Conservation (phyloP, 1,284 basidiomycete species). For the Puccinia horiana region DNA sequence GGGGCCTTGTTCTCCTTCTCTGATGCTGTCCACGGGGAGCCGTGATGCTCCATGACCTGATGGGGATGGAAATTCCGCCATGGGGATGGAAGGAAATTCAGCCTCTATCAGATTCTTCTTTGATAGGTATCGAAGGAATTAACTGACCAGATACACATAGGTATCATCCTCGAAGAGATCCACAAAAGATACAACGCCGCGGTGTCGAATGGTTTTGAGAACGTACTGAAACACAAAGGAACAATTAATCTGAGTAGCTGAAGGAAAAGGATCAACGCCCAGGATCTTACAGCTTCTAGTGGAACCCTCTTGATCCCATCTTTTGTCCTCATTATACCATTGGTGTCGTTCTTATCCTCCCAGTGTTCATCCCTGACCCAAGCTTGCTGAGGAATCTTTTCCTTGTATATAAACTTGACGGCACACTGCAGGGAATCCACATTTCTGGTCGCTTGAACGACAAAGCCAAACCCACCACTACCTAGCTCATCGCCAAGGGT, state of each 20-base stretch:
- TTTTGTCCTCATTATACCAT: slow-evolving; percentile 56
- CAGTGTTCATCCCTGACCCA: slow-evolving; percentile 55
- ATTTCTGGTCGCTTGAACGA: slow-evolving; percentile 55
- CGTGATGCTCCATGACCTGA: slow-evolving; percentile 57
- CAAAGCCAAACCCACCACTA: slow-evolving; percentile 57
- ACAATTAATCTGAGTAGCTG: neutral
- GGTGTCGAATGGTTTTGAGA: slow-evolving; percentile 57
- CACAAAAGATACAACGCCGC: slow-evolving; percentile 56
- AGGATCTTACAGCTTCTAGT: slow-evolving; percentile 31
- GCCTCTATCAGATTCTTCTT: neutral
- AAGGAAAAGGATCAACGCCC: neutral
- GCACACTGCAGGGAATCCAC: slow-evolving; percentile 54
- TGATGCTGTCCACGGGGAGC: slow-evolving; percentile 53
- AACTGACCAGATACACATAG: slow-evolving; percentile 55
- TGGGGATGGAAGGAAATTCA: no score
- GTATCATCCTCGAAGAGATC: slow-evolving; percentile 56
- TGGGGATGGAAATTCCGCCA: no score
- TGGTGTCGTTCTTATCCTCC: slow-evolving; percentile 50
- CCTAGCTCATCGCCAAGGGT: slow-evolving; percentile 51
- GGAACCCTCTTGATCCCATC: slow-evolving; percentile 43
- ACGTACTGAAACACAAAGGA: slow-evolving; percentile 52
- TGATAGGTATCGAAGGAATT: neutral
- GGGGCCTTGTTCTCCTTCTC: slow-evolving; percentile 42
- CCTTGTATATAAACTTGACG: slow-evolving; percentile 58
- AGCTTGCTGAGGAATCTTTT: slow-evolving; percentile 56